A percentile compares a stretch with the other conserved stretches of the same genome.
These are phyloP conservation scores for Tephrocybe sp. DNA, from an alignment of 768 basidiomycete species.

Conservation along the genomic window DNA sequence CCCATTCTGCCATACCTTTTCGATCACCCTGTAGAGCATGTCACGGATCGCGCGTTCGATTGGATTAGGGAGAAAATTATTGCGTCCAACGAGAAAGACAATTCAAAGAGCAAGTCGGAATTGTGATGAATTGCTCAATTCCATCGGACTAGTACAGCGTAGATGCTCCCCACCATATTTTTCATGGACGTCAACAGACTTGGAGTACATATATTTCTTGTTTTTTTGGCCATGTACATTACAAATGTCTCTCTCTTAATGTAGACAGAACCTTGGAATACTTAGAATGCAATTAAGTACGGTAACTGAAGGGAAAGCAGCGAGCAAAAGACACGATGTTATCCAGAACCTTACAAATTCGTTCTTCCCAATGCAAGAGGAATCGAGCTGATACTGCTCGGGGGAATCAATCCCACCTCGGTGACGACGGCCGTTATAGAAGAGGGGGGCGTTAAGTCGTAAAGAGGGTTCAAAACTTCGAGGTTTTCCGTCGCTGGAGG, in stretches of 20 bases:
- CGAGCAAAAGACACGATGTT: background rate
- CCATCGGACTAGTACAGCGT: background rate
- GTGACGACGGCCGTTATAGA: conserved; percentile 96
- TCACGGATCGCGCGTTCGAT: conserved; percentile 64
- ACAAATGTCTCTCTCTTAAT: conserved; percentile 10
- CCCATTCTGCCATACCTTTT: conserved; percentile 74
- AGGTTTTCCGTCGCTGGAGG: conserved; percentile 47
- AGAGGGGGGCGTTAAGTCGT: conserved; percentile 90
- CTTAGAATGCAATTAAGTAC: conserved; percentile 4
- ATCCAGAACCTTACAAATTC: conserved; percentile 29
- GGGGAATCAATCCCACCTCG: conserved; percentile 93
- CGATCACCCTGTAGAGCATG: conserved; percentile 77
- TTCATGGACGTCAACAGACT: too few relatives aligned
- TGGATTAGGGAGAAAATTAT: conserved; percentile 62
- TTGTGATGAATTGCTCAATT: conserved; percentile 1
- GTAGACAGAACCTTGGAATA: conserved; percentile 1
- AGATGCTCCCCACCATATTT: background rate
- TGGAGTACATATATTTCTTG: background rate
- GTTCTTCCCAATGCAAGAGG: conserved; percentile 64
- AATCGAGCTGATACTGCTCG: conserved; percentile 85
- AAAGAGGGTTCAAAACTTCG: conserved; percentile 82
- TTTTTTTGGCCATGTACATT: conserved; percentile 8
- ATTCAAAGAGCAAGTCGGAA: conserved; percentile 12
- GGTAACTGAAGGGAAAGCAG: conserved; percentile 7
- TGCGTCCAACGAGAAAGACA: conserved; percentile 28